Evolutionary conservation across 805 yeast genomes (phyloP).

Genomic region (Saccharomycopsis lassenensis): DNA sequence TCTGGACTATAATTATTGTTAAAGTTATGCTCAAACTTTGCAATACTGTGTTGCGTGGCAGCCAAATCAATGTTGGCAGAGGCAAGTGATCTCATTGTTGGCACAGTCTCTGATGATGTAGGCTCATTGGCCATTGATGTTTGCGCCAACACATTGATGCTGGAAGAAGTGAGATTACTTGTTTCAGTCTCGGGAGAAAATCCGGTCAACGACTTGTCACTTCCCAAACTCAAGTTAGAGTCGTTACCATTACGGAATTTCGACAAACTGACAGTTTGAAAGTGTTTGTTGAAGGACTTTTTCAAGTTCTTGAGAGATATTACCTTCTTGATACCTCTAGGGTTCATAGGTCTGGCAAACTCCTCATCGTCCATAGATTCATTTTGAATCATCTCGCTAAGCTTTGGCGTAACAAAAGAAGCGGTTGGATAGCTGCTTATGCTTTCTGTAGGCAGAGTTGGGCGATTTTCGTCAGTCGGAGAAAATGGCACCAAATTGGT

Average conservation of each 20-base stretch:
- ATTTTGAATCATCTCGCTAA: constrained; percentile 2
- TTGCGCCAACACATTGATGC: constrained; percentile 2
- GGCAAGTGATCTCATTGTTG: too few species aligned
- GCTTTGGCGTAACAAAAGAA: constrained; percentile 10
- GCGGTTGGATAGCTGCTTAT: constrained; percentile 11
- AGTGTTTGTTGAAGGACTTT: constrained; percentile 15
- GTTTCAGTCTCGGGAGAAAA: constrained; percentile 15
- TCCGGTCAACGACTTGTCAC: constrained; percentile 16
- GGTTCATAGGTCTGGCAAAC: too few species aligned
- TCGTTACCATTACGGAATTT: constrained; percentile 12
- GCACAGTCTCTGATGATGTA: neutral
- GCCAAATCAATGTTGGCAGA: too few species aligned
- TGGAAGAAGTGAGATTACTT: constrained; percentile 1
- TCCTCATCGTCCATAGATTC: neutral
- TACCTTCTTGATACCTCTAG: constrained; percentile 10
- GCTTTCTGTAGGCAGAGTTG: neutral
- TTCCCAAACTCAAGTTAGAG: constrained; percentile 7
- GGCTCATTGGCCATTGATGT: neutral
- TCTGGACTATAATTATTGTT: neutral
- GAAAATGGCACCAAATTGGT: too few species aligned
- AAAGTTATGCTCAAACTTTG: neutral
- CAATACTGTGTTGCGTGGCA: neutral
- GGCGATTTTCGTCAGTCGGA: too few species aligned
- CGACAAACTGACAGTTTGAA: constrained; percentile 1
- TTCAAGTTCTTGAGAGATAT: constrained; percentile 11